These are phyloP conservation scores for Neurospora tetraspora DNA, from an alignment of 495 filamentous ascomycete species.

Conservation along the genomic window DNA sequence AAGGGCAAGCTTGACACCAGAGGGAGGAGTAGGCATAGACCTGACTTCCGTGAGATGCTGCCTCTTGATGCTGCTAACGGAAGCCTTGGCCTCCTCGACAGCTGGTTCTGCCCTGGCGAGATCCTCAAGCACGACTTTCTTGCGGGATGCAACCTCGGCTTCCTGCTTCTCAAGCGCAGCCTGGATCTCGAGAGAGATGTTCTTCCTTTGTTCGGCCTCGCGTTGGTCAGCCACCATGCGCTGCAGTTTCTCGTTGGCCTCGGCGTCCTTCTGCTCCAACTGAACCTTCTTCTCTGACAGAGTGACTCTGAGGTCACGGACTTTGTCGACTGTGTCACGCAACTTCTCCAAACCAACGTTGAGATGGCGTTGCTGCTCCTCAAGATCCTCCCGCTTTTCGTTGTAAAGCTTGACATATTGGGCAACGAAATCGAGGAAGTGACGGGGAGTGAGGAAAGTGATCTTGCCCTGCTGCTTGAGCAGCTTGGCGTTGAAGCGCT, in stretches of 20 bases:
- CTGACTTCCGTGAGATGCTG: conserved; percentile 96
- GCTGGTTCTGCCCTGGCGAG: conserved; percentile 88
- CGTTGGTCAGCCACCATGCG: conserved; percentile 94
- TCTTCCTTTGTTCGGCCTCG: conserved; percentile 87
- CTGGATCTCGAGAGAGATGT: conserved; percentile 79
- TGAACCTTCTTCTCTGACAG: conserved; percentile 90
- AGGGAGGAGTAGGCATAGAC: conserved; percentile 87
- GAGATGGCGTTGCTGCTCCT: conserved; percentile 95
- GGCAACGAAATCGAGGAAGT: conserved; percentile 96
- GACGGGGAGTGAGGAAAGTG: conserved; percentile 89
- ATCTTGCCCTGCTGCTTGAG: conserved; percentile 82
- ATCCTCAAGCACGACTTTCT: conserved; percentile 77
- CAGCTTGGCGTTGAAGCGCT: conserved; percentile 78
- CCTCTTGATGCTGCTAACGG: conserved; percentile 94
- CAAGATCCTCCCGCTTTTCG: conserved; percentile 95
- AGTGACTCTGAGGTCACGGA: conserved; percentile 79
- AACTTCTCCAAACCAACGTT: conserved; percentile 97
- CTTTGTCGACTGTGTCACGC: conserved; percentile 96
- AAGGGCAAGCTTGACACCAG: conserved; percentile 80
- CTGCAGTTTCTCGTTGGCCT: conserved; percentile 95
- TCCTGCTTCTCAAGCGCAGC: conserved; percentile 80
- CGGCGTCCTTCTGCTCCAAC: conserved; percentile 83
- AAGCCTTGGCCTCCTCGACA: conserved; percentile 83
- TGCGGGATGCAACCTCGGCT: conserved; percentile 71
- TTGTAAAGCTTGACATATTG: conserved; percentile 97